phyloP scores from a whole-genome alignment of 2,329 filamentous ascomycete species.

The Chaetomiaceae sp. region DNA sequence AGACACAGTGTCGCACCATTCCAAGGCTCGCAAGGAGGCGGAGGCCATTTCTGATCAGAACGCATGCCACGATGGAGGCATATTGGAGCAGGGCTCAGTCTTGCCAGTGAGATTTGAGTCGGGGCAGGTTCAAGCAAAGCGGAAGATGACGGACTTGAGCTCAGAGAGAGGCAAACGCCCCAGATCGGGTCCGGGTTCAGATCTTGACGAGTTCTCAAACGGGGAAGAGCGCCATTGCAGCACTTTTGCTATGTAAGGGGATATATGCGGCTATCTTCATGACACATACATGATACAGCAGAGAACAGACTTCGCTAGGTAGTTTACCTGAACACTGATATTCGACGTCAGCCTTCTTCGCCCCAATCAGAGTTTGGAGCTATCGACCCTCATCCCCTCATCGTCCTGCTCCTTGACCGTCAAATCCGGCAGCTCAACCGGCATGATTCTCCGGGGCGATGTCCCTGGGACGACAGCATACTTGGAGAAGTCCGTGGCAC shows the following conservation, averaged over 20 bases:
- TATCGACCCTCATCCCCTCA: slow-evolving; percentile 69
- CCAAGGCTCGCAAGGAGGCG: background rate
- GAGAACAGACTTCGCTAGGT: background rate
- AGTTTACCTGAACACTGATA: background rate
- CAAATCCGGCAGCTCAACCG: slow-evolving; percentile 61
- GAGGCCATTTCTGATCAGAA: no score
- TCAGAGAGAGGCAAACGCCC: background rate
- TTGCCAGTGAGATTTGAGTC: background rate
- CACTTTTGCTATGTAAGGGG: background rate
- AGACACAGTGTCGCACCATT: slow-evolving; percentile 6
- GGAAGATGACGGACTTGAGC: background rate
- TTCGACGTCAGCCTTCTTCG: background rate
- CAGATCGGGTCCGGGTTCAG: background rate
- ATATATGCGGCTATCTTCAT: background rate
- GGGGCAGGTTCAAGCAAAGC: background rate
- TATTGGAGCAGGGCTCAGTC: background rate
- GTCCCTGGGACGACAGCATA: slow-evolving; percentile 66
- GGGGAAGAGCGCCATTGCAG: background rate
- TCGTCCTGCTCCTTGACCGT: slow-evolving; percentile 75
- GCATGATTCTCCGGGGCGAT: slow-evolving; percentile 73
- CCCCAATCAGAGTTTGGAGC: slow-evolving; percentile 37
- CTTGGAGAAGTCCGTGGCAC: slow-evolving; percentile 65
- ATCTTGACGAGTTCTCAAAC: no score
- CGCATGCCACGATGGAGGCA: background rate
- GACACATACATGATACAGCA: background rate